A percentile compares a stretch with the other conserved stretches of the same genome.
These are phyloP conservation scores for Debaryomyces tyrocola DNA, from an alignment of 805 yeast genomes.

Conservation along the genomic window DNA sequence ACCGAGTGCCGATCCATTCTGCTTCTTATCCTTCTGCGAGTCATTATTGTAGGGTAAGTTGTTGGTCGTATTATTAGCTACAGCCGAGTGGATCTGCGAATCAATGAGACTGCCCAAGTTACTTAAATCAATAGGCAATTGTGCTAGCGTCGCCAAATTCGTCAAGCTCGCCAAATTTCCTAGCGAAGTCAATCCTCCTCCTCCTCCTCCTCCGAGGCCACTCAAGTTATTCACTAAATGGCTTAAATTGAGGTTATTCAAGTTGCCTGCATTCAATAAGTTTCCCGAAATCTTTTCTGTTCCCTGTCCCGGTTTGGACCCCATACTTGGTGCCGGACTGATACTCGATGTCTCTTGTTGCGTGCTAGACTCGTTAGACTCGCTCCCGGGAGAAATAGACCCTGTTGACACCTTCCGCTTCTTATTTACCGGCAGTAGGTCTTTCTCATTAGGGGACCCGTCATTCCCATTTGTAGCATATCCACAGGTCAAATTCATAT, in stretches of 20 bases:
- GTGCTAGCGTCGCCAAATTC: slow-evolving; percentile 43
- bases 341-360: slow-evolving; percentile 18
- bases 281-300: slow-evolving; percentile 2
- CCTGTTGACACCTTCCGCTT: slow-evolving; percentile 4
- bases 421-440: background rate
- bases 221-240: slow-evolving; percentile 42
- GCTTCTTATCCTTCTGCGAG: background rate
- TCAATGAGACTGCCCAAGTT: slow-evolving; percentile 33
- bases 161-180: slow-evolving; percentile 40
- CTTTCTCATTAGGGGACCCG: background rate
- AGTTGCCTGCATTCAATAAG: slow-evolving; percentile 35
- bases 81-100: slow-evolving; percentile 14
- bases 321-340: slow-evolving; percentile 8
- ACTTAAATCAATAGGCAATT: slow-evolving; percentile 40
- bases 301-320: background rate
- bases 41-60: background rate
- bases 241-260: slow-evolving; percentile 42
- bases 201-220: slow-evolving; percentile 30
- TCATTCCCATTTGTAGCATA: slow-evolving; percentile 36
- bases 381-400: background rate
- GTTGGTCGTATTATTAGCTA: background rate
- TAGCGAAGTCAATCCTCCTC: slow-evolving; percentile 31
- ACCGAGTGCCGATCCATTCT: background rate
- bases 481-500: slow-evolving; percentile 77
- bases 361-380: slow-evolving; percentile 3